A percentile compares a stretch with the other conserved stretches of the same genome.
These are phyloP conservation scores for Lathyrus oleraceus DNA, from an alignment of 306 rosid species.

Conservation along the genomic window DNA sequence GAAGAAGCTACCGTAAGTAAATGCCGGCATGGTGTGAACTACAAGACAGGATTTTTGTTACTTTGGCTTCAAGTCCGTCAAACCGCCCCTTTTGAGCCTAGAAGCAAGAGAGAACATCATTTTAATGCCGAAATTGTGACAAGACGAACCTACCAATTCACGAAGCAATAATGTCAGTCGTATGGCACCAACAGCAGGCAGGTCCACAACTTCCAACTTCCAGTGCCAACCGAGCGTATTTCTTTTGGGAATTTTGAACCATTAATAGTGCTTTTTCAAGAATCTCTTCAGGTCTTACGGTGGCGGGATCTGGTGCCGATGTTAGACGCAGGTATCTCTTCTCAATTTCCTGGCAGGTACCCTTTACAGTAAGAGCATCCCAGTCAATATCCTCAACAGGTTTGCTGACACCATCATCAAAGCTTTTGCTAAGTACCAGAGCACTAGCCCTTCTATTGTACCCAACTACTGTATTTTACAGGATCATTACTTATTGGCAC, in stretches of 20 bases:
- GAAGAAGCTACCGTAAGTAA: too few relatives aligned
- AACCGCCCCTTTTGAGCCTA: too few relatives aligned
- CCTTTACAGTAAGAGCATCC: conserved; percentile 98
- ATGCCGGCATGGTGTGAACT: too few relatives aligned
- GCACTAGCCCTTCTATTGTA: conserved; percentile 76
- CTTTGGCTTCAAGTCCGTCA: too few relatives aligned
- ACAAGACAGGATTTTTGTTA: too few relatives aligned
- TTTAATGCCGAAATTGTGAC: too few relatives aligned
- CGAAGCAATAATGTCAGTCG: too few relatives aligned
- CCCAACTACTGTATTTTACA: conserved; percentile 65
- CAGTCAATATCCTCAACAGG: conserved; percentile 99
- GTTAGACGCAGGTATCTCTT: conserved; percentile 95
- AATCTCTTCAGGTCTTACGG: conserved; percentile 98
- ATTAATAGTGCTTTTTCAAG: conserved; percentile 80
- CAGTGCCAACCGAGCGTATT: too few relatives aligned
- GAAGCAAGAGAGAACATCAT: too few relatives aligned
- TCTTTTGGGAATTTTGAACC: conserved; percentile 87
- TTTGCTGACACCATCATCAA: conserved; percentile 73
- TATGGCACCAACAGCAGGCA: too few relatives aligned
- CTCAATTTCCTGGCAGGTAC: conserved; percentile 96
- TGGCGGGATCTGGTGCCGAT: conserved; percentile 95
- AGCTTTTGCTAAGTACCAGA: conserved; percentile 66
- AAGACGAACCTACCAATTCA: too few relatives aligned
- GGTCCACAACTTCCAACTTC: too few relatives aligned
- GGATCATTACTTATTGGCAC: conserved; percentile 46